Evolutionary conservation across 192 early-diverging fungal genomes (phyloP).

Genomic region (Rhizophlyctis rosea): DNA sequence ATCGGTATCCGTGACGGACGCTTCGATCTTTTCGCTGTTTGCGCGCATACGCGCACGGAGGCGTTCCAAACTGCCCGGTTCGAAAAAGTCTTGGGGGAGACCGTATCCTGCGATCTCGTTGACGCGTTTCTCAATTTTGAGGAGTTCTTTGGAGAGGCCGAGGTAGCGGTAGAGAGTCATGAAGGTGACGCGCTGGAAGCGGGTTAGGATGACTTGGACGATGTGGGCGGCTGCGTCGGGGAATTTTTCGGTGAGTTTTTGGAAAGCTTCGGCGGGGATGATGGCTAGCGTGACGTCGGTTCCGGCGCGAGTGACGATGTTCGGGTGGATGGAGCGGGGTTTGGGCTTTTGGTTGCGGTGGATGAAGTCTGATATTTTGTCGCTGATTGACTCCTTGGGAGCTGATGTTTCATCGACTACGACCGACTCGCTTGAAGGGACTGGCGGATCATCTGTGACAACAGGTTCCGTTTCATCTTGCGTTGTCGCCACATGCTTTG

Average conservation of each 20-base stretch:
- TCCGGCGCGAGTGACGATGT: conserved; percentile 80
- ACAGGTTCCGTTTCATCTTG: background rate
- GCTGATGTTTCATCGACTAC: background rate
- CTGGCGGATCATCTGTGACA: too few species aligned
- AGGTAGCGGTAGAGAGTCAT: conserved; percentile 87
- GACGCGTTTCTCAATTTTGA: conserved; percentile 80
- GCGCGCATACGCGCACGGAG: conserved; percentile 14
- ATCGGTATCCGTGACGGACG: conserved; percentile 14
- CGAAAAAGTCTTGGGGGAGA: conserved; percentile 45
- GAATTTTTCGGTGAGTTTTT: conserved; percentile 82
- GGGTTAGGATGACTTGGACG: conserved; percentile 90
- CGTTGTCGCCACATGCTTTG: conserved; percentile 2
- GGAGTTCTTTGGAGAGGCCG: conserved; percentile 79
- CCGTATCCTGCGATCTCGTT: conserved; percentile 66
- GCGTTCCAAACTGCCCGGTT: conserved; percentile 21
- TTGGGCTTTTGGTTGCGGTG: background rate
- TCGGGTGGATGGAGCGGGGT: conserved; percentile 50
- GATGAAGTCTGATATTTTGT: background rate
- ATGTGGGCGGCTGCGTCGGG: conserved; percentile 93
- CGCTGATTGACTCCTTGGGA: background rate
- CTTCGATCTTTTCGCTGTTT: background rate
- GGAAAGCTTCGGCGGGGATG: conserved; percentile 91
- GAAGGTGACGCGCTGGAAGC: conserved; percentile 93
- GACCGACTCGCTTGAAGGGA: too few species aligned
- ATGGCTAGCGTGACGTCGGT: conserved; percentile 88